These are phyloP conservation scores for Alternaria arbusti DNA, from an alignment of 2,329 filamentous ascomycete species.

Conservation along the genomic window DNA sequence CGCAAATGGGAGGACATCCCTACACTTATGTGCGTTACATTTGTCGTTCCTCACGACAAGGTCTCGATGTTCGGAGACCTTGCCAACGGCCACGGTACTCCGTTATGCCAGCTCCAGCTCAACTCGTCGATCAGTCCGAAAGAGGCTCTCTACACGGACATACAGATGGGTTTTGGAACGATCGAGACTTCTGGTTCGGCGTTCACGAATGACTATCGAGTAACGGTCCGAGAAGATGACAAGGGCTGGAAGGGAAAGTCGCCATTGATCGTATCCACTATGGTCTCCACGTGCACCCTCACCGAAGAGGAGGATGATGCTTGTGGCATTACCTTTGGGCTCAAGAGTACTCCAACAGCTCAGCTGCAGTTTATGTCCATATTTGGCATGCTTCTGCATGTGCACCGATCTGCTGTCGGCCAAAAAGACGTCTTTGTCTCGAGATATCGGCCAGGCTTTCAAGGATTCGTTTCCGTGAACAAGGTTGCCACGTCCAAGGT, in stretches of 20 bases:
- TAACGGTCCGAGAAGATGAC: constrained; percentile 14
- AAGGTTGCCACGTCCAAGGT: neutral
- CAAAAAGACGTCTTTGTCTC: constrained; percentile 33
- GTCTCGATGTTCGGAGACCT: constrained; percentile 11
- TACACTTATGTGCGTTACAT: constrained; percentile 15
- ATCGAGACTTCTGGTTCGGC: constrained; percentile 8
- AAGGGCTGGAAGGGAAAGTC: constrained; percentile 8
- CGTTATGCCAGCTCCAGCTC: constrained; percentile 10
- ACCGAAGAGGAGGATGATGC: neutral
- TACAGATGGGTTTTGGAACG: constrained; percentile 21
- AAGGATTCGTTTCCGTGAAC: neutral
- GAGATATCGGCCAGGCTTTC: constrained; percentile 31
- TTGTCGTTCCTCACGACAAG: constrained; percentile 16
- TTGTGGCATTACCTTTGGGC: constrained; percentile 2
- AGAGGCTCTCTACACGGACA: constrained; percentile 9
- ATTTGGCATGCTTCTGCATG: constrained; percentile 1
- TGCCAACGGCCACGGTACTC: constrained; percentile 1
- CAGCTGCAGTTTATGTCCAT: neutral
- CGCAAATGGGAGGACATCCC: constrained; percentile 22
- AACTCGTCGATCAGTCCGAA: constrained; percentile 3
- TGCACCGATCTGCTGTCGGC: constrained; percentile 11
- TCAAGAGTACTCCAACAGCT: constrained; percentile 7
- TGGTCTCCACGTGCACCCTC: constrained; percentile 9
- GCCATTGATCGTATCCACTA: constrained; percentile 19
- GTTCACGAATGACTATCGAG: constrained; percentile 8